A percentile compares a stretch with the other conserved stretches of the same genome.
phyloP scores from a whole-genome alignment of 2,329 filamentous ascomycete species.

The Monilinia fructicola region DNA sequence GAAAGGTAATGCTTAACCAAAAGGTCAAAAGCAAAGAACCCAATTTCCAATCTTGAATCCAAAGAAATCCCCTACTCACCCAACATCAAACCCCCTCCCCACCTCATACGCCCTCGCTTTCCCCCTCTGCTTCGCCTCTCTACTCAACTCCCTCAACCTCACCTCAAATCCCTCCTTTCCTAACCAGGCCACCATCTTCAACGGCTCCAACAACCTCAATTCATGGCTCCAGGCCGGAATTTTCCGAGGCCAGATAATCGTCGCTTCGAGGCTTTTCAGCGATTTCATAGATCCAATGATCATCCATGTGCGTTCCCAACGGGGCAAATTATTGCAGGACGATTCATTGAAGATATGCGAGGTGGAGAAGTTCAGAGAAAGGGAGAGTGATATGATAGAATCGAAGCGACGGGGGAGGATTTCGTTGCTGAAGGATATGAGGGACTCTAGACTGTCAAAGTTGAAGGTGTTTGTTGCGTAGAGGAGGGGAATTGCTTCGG shows the following conservation, averaged over 20 bases:
- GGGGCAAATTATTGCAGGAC: slow-evolving; percentile 25
- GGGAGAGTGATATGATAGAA: slow-evolving; percentile 28
- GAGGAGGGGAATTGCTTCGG: slow-evolving; percentile 32
- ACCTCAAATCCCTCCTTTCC: slow-evolving; percentile 26
- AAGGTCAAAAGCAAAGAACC: not conserved
- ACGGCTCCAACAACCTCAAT: slow-evolving; percentile 27
- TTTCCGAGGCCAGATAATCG: slow-evolving; percentile 28
- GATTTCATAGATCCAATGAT: slow-evolving; percentile 31
- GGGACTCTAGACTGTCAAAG: slow-evolving; percentile 32
- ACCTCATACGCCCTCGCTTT: slow-evolving; percentile 24
- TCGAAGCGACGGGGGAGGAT: slow-evolving; percentile 34
- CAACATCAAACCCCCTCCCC: slow-evolving; percentile 5
- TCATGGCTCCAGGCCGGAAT: slow-evolving; percentile 26
- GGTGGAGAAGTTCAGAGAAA: slow-evolving; percentile 29
- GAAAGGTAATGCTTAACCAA: not conserved
- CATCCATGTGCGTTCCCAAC: slow-evolving; percentile 33
- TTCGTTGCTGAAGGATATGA: slow-evolving; percentile 31
- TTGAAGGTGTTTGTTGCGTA: slow-evolving; percentile 35
- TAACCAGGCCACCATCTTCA: slow-evolving; percentile 27
- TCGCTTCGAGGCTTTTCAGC: slow-evolving; percentile 24
- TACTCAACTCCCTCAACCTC: slow-evolving; percentile 23
- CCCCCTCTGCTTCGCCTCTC: slow-evolving; percentile 7
- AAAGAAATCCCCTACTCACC: not conserved
- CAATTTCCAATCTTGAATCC: not conserved
- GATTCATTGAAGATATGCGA: slow-evolving; percentile 22